Conservation (phyloP, 106 monocot genomes). For the Apostasia shenzhenica region DNA sequence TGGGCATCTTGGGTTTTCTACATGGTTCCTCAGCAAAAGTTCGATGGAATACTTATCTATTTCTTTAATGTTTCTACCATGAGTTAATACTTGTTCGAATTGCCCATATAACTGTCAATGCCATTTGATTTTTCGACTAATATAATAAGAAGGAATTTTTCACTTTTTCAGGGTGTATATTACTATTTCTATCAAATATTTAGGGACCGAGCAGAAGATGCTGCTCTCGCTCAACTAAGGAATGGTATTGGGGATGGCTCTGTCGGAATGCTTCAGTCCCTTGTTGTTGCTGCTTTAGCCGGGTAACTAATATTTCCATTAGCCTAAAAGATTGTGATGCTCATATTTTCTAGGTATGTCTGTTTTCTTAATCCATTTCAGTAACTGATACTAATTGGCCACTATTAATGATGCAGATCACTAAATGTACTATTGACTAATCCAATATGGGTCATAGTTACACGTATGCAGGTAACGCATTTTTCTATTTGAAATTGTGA, state of each 20-base stretch:
- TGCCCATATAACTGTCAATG: too few relatives aligned
- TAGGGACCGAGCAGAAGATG: conserved; percentile 70
- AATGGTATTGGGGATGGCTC: conserved; percentile 91
- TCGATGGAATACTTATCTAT: too few relatives aligned
- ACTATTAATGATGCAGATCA: conserved; percentile 52
- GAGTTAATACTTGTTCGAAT: too few relatives aligned
- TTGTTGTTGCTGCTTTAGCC: conserved; percentile 75
- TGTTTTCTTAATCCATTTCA: background rate
- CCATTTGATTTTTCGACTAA: too few relatives aligned
- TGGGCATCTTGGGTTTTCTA: too few relatives aligned
- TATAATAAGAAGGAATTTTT: too few relatives aligned
- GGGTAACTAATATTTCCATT: conserved; percentile 38
- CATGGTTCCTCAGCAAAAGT: too few relatives aligned
- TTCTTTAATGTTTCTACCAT: too few relatives aligned
- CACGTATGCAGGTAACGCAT: conserved; percentile 81
- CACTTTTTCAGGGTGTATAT: conserved; percentile 66
- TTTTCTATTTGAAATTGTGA: background rate
- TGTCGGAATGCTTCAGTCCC: conserved; percentile 84
- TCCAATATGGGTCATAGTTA: conserved; percentile 93
- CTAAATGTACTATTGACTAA: conserved; percentile 95
- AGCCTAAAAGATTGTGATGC: background rate
- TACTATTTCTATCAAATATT: conserved; percentile 98
- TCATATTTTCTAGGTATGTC: background rate
- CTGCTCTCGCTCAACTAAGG: conserved; percentile 49
- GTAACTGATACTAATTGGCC: background rate